Base-by-base conservation (phyloP, 495 filamentous ascomycete genomes). In the Neurospora tetraspora region DNA sequence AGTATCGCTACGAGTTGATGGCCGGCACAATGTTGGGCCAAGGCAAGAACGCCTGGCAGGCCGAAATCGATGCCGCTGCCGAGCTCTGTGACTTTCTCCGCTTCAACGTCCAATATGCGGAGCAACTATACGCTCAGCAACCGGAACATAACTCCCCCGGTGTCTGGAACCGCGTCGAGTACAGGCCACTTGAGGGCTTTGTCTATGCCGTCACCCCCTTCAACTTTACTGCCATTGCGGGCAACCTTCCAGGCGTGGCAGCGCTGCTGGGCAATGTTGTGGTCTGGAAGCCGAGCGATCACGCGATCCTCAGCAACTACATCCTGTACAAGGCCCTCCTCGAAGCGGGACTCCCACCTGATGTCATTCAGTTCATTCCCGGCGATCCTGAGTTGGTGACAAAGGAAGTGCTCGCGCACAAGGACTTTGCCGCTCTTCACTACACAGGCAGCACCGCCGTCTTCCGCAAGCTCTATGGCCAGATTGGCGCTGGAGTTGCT, bases 1-100 rank as follows among this genome's bases (percentile, higher is more conserved):
- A 97, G 82, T 97, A 98, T 83, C 88, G 94, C 76, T 96, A 96
- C 80, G 92, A 96, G 73, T 85, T 98, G 71, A 94, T 97, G 91
- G 94, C 94, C 8, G 88, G 93, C 43, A 98, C 94, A 9, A 97
- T 98, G 87, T 86, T 97, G 31, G 94, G 94, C 39, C 94, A 98
- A 81, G 94, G 94, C 74, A 98, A 98, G 87, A 97, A 97, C 81
- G 92, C 92, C 34, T 97, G 93, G 93, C 94, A 98, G 81, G 94
- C 94, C 23, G 94, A 98, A 87, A 97, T 98, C 75, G 94, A 98
- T 82, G 89, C 95, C 34, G 94, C 95, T 5, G 95, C 95, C 3
- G 94, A 98, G 85, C 83, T 97, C 53, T 89, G 88, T 75, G 94
- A 98, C 80, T 98, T 98, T 84, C 86, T 98, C 76, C 87, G 92